Evolutionary conservation across 2,329 filamentous ascomycete species (phyloP).

Genomic region (Colletotrichum tofieldiae): DNA sequence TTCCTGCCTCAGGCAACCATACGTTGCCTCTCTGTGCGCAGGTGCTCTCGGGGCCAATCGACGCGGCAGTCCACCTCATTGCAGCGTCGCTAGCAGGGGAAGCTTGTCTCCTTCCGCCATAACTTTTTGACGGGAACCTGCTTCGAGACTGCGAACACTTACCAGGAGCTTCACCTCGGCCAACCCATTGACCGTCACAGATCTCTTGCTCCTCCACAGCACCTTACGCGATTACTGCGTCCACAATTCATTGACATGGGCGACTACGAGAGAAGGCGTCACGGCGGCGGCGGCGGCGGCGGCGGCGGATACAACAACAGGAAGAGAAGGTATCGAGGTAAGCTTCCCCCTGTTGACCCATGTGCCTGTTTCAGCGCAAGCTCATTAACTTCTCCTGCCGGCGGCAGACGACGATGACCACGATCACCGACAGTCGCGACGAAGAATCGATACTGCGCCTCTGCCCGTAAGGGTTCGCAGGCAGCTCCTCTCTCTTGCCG

Average conservation of each 20-base stretch:
- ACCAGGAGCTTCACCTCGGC: neutral
- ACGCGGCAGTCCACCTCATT: slow-evolving; percentile 7
- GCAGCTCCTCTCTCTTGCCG: slow-evolving; percentile 85
- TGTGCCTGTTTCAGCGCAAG: slow-evolving; percentile 18
- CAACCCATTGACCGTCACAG: neutral
- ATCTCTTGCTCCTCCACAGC: neutral
- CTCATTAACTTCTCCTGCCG: slow-evolving; percentile 45
- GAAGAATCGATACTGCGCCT: slow-evolving; percentile 80
- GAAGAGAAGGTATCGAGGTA: slow-evolving; percentile 88
- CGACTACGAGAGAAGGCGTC: slow-evolving; percentile 72
- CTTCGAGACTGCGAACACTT: slow-evolving; percentile 25
- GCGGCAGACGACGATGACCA: slow-evolving; percentile 80
- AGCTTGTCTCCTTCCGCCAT: slow-evolving; percentile 33
- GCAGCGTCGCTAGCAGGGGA: slow-evolving; percentile 37
- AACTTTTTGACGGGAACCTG: slow-evolving; percentile 40
- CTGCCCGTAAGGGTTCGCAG: slow-evolving; percentile 80
- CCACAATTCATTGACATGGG: slow-evolving; percentile 58
- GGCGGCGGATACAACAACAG: slow-evolving; percentile 74
- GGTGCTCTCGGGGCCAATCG: slow-evolving; percentile 8
- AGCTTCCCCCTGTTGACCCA: slow-evolving; percentile 45
- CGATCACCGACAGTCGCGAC: slow-evolving; percentile 77
- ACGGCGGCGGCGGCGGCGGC: slow-evolving; percentile 52
- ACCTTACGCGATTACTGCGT: neutral
- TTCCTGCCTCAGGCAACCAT: slow-evolving; percentile 43
- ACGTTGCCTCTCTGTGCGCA: slow-evolving; percentile 1